Evolutionary conservation across 805 yeast species (phyloP).

Genomic region (Suhomyces sp.): DNA sequence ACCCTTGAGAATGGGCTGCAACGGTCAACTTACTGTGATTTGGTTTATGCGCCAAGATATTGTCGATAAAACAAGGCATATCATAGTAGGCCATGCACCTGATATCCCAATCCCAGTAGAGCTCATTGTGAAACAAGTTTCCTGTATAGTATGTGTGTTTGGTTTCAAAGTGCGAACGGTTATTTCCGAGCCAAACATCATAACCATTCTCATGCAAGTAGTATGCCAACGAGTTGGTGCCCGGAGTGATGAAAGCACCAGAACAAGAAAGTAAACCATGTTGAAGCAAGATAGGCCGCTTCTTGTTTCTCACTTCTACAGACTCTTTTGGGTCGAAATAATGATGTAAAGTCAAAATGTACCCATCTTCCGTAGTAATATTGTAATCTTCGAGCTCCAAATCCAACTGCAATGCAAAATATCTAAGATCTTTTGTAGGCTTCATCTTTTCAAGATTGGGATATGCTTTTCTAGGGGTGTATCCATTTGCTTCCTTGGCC

Average conservation of each 20-base stretch:
- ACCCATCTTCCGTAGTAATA: constrained; percentile 78
- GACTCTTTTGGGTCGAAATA: constrained; percentile 49
- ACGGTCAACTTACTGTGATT: constrained; percentile 50
- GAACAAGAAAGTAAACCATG: constrained; percentile 90
- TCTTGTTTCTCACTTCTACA: constrained; percentile 23
- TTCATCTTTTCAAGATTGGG: constrained; percentile 34
- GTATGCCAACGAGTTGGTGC: constrained; percentile 71
- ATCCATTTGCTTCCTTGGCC: constrained; percentile 18
- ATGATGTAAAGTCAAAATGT: constrained; percentile 61
- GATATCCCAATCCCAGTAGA: constrained; percentile 94
- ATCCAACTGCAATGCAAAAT: constrained; percentile 64
- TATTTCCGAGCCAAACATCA: constrained; percentile 92
- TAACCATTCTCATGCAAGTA: constrained; percentile 53
- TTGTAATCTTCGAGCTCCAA: constrained; percentile 57
- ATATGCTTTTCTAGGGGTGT: constrained; percentile 32
- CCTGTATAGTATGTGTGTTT: constrained; percentile 45
- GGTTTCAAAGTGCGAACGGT: constrained; percentile 81
- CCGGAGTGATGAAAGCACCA: constrained; percentile 83
- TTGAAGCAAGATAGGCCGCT: constrained; percentile 67
- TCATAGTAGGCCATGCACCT: constrained; percentile 79
- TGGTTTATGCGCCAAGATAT: constrained; percentile 47
- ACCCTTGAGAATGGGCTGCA: constrained; percentile 90
- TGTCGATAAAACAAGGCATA: constrained; percentile 67
- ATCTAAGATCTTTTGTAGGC: constrained; percentile 48
- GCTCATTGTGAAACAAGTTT: constrained; percentile 37